These are phyloP conservation scores for Stylonectria norvegica DNA, from an alignment of 2,329 filamentous ascomycete genomes.

Conservation along the genomic window DNA sequence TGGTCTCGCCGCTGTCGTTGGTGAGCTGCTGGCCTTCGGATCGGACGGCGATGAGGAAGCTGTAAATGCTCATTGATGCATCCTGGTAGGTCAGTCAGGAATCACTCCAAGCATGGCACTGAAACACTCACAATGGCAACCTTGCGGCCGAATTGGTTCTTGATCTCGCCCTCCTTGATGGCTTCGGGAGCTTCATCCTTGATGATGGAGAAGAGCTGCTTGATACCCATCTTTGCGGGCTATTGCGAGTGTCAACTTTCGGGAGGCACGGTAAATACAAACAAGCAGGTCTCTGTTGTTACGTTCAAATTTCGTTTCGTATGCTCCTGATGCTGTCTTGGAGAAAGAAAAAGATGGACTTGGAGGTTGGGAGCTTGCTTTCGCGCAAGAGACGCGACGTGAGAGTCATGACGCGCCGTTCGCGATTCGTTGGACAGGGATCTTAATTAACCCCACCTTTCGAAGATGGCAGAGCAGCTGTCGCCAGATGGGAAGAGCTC, in stretches of 20 bases:
- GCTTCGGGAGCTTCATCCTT: constrained; percentile 93
- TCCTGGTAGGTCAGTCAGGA: constrained; percentile 29
- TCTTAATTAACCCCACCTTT: constrained; percentile 32
- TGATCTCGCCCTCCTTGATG: constrained; percentile 96
- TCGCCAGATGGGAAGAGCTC: no score
- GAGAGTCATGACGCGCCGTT: constrained; percentile 30
- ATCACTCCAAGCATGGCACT: neutral
- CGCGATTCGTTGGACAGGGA: constrained; percentile 25
- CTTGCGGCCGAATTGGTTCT: constrained; percentile 97
- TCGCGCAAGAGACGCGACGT: constrained; percentile 24
- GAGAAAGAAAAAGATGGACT: constrained; percentile 11
- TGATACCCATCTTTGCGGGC: constrained; percentile 55
- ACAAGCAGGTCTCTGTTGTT: no score
- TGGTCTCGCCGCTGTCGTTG: constrained; percentile 93
- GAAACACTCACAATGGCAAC: constrained; percentile 80
- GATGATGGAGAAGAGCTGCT: constrained; percentile 76
- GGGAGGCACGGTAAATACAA: no score
- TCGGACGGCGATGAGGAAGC: constrained; percentile 94
- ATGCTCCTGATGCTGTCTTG: no score
- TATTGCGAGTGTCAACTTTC: no score
- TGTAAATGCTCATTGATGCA: constrained; percentile 95
- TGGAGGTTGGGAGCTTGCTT: constrained; percentile 10
- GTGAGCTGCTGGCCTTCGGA: constrained; percentile 95
- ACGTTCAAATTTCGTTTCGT: no score
- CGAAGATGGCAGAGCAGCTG: neutral